Evolutionary conservation across 768 basidiomycete genomes (phyloP).

Genomic region (Pisolithus orientalis): DNA sequence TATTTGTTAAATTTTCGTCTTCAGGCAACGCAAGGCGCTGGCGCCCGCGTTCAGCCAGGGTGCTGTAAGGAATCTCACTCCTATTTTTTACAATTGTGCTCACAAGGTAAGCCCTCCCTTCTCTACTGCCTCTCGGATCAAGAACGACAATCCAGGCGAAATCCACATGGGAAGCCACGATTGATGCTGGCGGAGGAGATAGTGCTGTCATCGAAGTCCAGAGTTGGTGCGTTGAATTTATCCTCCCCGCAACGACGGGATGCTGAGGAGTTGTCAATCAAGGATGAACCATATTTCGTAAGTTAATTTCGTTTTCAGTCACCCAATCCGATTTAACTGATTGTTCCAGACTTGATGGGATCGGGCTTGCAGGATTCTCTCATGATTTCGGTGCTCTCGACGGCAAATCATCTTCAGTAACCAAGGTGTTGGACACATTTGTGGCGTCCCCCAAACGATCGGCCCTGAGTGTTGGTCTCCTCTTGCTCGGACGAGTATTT

Average conservation of each 20-base stretch:
- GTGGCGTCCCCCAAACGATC: slow-evolving; percentile 4
- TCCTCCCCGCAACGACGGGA: neutral
- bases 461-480: slow-evolving; percentile 24
- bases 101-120: slow-evolving; percentile 14
- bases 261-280: neutral
- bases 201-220: slow-evolving; percentile 31
- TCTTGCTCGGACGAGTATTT: slow-evolving; percentile 33
- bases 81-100: slow-evolving; percentile 24
- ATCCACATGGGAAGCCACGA: neutral
- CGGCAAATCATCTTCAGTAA: slow-evolving; percentile 30
- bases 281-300: slow-evolving; percentile 34
- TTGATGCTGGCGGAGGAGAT: slow-evolving; percentile 10
- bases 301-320: neutral
- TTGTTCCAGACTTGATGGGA: slow-evolving; percentile 41
- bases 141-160: slow-evolving; percentile 17
- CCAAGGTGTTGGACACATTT: slow-evolving; percentile 37
- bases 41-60: slow-evolving; percentile 21
- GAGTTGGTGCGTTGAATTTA: slow-evolving; percentile 17
- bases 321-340: neutral
- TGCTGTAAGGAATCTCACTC: slow-evolving; percentile 14
- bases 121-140: neutral
- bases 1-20: neutral
- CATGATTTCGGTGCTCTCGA: too few species aligned
- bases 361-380: slow-evolving; percentile 45
- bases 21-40: slow-evolving; percentile 22